Evolutionary conservation across 2,329 filamentous ascomycete species (phyloP).

Genomic region (Pseudocercospora ulei): DNA sequence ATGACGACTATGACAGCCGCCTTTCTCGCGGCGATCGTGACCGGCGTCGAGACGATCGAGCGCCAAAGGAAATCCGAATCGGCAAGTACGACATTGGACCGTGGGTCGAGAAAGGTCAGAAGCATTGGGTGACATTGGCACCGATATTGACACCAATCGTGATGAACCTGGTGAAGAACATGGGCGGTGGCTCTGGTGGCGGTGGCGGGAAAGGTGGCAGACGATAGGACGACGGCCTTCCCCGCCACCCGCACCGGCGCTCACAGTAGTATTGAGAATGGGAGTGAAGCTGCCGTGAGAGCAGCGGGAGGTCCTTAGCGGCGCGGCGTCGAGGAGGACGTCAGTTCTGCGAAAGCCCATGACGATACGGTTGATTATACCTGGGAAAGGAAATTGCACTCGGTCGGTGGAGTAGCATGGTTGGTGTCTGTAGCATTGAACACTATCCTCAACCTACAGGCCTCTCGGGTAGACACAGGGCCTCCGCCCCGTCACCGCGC

Average conservation of each 20-base stretch:
- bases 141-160: constrained; percentile 31
- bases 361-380: constrained; percentile 1
- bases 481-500: too few relatives aligned
- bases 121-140: constrained; percentile 31
- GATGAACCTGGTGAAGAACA: constrained; percentile 25
- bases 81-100: constrained; percentile 32
- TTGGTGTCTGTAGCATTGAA: constrained; percentile 3
- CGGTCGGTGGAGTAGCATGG: constrained; percentile 1
- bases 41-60: constrained; percentile 18
- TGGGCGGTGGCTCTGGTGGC: constrained; percentile 9
- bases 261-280: constrained; percentile 6
- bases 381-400: constrained; percentile 5
- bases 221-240: constrained; percentile 4
- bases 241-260: constrained; percentile 2
- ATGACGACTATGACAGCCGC: constrained; percentile 25
- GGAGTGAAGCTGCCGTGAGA: too few relatives aligned
- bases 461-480: too few relatives aligned
- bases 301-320: too few relatives aligned
- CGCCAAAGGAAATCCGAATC: constrained; percentile 29
- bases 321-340: background rate
- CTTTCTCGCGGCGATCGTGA: constrained; percentile 19
- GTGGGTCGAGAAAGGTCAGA: constrained; percentile 31
- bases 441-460: background rate
- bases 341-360: background rate
- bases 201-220: constrained; percentile 6